Conservation (phyloP, 164 flowering plant genomes). For the Dillenia turbinata region DNA sequence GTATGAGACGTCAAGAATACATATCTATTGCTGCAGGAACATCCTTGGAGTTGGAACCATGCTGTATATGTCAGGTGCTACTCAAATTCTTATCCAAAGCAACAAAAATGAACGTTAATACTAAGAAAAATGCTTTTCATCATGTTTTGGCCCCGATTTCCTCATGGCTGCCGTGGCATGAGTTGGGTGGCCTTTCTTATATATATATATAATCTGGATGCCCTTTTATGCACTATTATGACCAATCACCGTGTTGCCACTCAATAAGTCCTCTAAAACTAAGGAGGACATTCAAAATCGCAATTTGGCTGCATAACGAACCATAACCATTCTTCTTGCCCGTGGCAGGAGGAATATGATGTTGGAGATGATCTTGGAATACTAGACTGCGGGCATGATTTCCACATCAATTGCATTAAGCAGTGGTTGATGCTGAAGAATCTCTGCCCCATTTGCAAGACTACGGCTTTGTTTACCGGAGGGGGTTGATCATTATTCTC, state of each 20-base stretch:
- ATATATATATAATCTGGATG: too few species aligned
- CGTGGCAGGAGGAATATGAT: slow-evolving; percentile 62
- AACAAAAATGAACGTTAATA: too few species aligned
- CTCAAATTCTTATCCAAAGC: not conserved
- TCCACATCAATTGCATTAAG: slow-evolving; percentile 65
- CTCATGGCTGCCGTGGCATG: too few species aligned
- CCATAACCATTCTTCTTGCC: not conserved
- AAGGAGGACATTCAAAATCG: too few species aligned
- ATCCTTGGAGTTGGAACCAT: slow-evolving; percentile 53
- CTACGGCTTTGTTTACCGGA: slow-evolving; percentile 47
- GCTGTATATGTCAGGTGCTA: slow-evolving; percentile 78
- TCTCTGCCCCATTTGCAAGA: slow-evolving; percentile 82
- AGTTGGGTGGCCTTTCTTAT: too few species aligned
- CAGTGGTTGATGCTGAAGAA: slow-evolving; percentile 83
- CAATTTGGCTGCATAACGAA: not conserved
- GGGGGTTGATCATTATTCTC: not conserved
- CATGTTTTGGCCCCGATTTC: too few species aligned
- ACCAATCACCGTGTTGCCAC: too few species aligned
- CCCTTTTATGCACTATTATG: too few species aligned
- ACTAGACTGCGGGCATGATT: slow-evolving; percentile 77
- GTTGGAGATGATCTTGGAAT: slow-evolving; percentile 60
- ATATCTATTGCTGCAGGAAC: slow-evolving; percentile 8
- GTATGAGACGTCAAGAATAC: slow-evolving; percentile 48
- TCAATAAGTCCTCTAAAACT: too few species aligned
- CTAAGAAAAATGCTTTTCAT: too few species aligned